Base-by-base conservation (phyloP, 106 monocot species). In the Ottelia alismoides region DNA sequence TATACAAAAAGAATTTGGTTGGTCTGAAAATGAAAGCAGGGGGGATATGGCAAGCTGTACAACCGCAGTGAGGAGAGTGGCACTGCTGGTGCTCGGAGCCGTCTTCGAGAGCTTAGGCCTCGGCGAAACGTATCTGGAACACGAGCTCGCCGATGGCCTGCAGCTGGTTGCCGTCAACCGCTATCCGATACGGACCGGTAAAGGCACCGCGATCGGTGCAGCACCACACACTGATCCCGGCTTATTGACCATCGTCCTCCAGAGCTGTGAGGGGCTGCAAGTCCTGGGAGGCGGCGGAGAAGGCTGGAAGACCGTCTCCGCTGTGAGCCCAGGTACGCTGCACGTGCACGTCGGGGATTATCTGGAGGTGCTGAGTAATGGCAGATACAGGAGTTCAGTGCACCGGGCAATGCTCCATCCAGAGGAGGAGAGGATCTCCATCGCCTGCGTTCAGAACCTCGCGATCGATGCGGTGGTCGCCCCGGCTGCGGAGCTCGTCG, bases 171-270 rank as follows among this genome's bases (percentile, higher is more conserved):
- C n/a, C n/a, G n/a, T 85, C 46, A 80, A 80, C 73, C 85, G 80
- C 80, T 85, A 85, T 53, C 85, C 85, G 1, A 72, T 76, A 0
- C 80, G 85, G 61, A 79, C 85, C 1, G 66, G 60, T 17, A 73
- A 66, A 0, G 80, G 77, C 35, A 62, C 70, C n/a, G 67, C 72
- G 20, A 53, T 10, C 1, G 85, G 80, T 30, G 58, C 83, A 26
- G 76, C 83, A 20, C 71, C 83, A 32, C 88, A 89, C 76, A 89
- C 88, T 9, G 88, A 89, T 40, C 83, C 88, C 28, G 88, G 88
- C 4, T 83, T 83, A 11, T 67, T 89, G 66, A 83, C 83, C 62
- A 76, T 85, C 52, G 80, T 85, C 56, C 80, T 80, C 76, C 85
- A 85, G 60, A 80, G 80, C 31, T 79, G 80, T 70, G 31, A 55